A percentile compares a stretch with the other conserved stretches of the same genome.
Evolutionary conservation across 257 asterid genomes (phyloP).

Genomic region (Solanum stenotomum): DNA sequence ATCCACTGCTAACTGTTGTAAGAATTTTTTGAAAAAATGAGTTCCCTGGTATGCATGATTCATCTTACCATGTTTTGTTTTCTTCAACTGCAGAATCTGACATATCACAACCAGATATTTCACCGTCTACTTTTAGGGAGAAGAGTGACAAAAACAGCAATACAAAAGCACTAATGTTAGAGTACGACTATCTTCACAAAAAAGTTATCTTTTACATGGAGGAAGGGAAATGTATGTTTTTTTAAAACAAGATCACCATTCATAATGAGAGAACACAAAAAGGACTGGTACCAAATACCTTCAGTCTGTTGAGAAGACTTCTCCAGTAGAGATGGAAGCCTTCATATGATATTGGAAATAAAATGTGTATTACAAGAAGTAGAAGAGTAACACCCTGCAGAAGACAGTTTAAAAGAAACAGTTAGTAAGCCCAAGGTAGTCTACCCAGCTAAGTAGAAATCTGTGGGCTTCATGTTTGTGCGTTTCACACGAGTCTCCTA

Average conservation of each 20-base stretch:
- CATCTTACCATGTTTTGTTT: background rate
- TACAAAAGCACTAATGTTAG: background rate
- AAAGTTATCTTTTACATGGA: background rate
- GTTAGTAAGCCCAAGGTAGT: background rate
- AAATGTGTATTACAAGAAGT: slow-evolving; percentile 58
- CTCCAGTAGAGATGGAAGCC: slow-evolving; percentile 69
- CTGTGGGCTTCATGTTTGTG: background rate
- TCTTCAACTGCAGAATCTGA: background rate
- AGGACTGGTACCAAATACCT: slow-evolving; percentile 37
- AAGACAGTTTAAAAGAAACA: slow-evolving; percentile 3
- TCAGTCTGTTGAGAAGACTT: slow-evolving; percentile 50
- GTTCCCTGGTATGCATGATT: background rate
- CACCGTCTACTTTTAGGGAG: background rate
- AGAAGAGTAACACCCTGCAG: slow-evolving; percentile 63
- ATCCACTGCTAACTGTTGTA: background rate
- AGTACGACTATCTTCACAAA: background rate
- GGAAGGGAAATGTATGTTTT: background rate
- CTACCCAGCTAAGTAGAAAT: background rate
- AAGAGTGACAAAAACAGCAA: background rate
- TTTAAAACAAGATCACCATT: background rate
- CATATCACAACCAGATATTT: background rate
- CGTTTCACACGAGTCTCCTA: background rate
- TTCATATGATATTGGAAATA: slow-evolving; percentile 75
- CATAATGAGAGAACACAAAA: background rate
- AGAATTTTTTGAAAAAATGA: background rate